Evolutionary conservation across 768 basidiomycete species (phyloP).

Genomic region (Leucosporidium creatinivorum): DNA sequence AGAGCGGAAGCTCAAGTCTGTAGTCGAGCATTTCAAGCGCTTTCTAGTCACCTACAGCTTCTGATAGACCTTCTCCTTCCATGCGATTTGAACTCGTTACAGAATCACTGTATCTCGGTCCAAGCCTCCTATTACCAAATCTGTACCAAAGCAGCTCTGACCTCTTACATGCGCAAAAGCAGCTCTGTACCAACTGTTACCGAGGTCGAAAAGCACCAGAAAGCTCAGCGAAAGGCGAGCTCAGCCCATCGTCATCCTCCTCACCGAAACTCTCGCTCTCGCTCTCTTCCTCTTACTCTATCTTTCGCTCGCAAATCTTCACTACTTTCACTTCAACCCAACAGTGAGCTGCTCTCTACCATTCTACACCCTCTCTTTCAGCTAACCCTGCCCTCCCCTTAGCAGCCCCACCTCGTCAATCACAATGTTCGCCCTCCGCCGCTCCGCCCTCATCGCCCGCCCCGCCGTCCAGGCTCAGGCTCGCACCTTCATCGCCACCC

Average conservation of each 20-base stretch:
- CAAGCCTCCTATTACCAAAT: no score
- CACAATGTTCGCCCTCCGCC: slow-evolving; percentile 12
- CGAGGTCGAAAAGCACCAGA: neutral
- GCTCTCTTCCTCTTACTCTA: neutral
- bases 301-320: neutral
- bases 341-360: no score
- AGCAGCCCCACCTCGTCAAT: neutral
- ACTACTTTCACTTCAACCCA: neutral
- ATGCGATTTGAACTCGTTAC: no score
- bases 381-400: neutral
- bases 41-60: no score
- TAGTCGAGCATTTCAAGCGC: no score
- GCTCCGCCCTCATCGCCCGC: slow-evolving; percentile 24
- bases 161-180: no score
- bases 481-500: slow-evolving; percentile 41
- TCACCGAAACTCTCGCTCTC: neutral
- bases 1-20: no score
- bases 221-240: neutral
- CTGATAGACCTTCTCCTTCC: no score
- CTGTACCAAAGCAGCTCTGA: no score
- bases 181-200: neutral
- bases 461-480: slow-evolving; percentile 24
- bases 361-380: neutral
- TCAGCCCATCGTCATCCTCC: neutral
- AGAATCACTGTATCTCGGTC: no score